These are phyloP conservation scores for Penicillium roqueforti DNA, from an alignment of 495 filamentous ascomycete species.

Conservation along the genomic window DNA sequence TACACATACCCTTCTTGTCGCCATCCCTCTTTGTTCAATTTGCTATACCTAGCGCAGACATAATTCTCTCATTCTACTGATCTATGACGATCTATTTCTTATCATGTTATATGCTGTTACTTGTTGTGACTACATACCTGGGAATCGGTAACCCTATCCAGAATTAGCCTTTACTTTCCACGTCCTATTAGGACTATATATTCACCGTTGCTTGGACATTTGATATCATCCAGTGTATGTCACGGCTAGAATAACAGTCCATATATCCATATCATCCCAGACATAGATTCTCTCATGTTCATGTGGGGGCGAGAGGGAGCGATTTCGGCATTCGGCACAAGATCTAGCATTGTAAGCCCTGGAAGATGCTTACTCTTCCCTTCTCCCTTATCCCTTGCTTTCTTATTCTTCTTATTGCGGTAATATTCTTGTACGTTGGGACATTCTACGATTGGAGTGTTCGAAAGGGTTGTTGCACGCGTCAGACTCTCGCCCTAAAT, in stretches of 20 bases:
- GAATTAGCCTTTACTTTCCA: constrained; percentile 2
- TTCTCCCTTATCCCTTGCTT: constrained; percentile 15
- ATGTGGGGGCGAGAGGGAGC: constrained; percentile 10
- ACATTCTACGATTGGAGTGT: neutral
- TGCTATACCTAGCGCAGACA: neutral
- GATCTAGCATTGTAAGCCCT: constrained; percentile 4
- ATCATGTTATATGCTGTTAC: constrained; percentile 6
- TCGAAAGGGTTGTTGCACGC: constrained; percentile 29
- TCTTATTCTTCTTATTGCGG: constrained; percentile 2
- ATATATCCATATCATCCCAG: neutral
- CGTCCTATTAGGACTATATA: neutral
- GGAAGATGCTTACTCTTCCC: constrained; percentile 2
- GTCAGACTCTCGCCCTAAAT: constrained; percentile 31
- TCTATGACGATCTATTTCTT: constrained; percentile 5
- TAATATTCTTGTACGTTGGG: neutral
- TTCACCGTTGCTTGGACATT: neutral
- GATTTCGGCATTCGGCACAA: constrained; percentile 21
- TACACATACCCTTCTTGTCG: constrained; percentile 15
- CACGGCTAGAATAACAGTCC: neutral
- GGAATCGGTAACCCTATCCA: constrained; percentile 1
- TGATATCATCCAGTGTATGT: neutral
- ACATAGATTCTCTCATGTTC: constrained; percentile 12
- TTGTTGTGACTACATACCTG: constrained; percentile 8
- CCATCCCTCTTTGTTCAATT: constrained; percentile 7
- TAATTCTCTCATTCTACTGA: constrained; percentile 1